Base-by-base conservation (phyloP, 495 filamentous ascomycete species). In the Lindgomyces ingoldianus region DNA sequence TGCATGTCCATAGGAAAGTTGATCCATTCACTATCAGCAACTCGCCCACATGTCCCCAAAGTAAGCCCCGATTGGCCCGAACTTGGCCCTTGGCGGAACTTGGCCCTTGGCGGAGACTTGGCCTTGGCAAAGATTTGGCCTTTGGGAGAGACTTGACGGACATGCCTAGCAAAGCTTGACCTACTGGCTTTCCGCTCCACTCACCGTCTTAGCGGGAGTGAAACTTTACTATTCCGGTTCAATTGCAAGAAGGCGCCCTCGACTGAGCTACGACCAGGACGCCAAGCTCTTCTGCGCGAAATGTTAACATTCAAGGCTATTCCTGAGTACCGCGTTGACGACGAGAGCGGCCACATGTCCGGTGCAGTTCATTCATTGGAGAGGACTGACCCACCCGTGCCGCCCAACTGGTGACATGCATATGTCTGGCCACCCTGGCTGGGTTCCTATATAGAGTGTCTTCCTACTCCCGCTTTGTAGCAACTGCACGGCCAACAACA, bases 61-160 rank as follows among this genome's bases (percentile, higher is more conserved):
- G 3, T 11, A 33, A 41, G 26, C 51, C 39, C 51, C 30, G 4
- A 55, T 55, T 55, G 51, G 51, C 26, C 21, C 25, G 48, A 22
- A 52, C 48, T 52, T 52, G 48, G 48, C 48, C 6, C 6, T 39
- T 39, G 6, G 6, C 33, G 33, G 14, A 9, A n/a, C 51, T 33
- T 18, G 30, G 51, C 51, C 4, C 55, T 46, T 6, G 33, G 33
- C 33, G n/a, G n/a, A n/a, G n/a, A 39, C 33, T 6, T 39, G 6
- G 33, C 6, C 33, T 39, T 39, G 33, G 33, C 33, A 6, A 6
- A 14, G 33, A 6, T 39, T 39, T 39, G 33, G 14, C 33, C 33
- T 39, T 14, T 39, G 6, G n/a, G n/a, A n/a, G n/a, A n/a, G n/a
- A n/a, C n/a, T n/a, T n/a, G n/a, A n/a, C n/a, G n/a, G n/a, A n/a